Percentiles rank a stretch among this genome's conserved stretches.
Conservation (phyloP, 1,139 yeast species). For the Yamadazyma buinensis region DNA sequence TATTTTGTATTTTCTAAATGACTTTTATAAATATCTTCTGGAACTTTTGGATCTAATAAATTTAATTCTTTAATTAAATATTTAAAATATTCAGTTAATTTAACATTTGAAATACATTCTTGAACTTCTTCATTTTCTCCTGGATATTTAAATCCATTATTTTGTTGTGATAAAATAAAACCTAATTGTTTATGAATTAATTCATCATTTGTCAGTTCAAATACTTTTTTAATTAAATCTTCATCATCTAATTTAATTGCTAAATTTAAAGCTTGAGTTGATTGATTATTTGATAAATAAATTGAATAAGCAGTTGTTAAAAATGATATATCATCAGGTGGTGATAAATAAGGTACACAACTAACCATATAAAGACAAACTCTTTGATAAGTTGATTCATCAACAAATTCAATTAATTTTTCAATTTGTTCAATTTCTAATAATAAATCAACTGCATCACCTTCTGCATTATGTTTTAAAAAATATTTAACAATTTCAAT, state of each 20-base stretch:
- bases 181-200: constrained; percentile 87
- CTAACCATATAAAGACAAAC: constrained; percentile 94
- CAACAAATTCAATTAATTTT: constrained; percentile 77
- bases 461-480: constrained; percentile 94
- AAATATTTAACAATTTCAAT: constrained; percentile 84
- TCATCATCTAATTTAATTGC: constrained; percentile 90
- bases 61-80: constrained; percentile 86
- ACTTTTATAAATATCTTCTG: constrained; percentile 91
- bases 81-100: constrained; percentile 72
- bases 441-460: constrained; percentile 93
- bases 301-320: constrained; percentile 89
- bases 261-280: constrained; percentile 84
- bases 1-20: constrained; percentile 72
- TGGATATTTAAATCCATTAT: constrained; percentile 65
- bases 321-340: constrained; percentile 88
- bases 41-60: constrained; percentile 83
- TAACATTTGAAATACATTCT: constrained; percentile 78
- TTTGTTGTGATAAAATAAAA: constrained; percentile 83
- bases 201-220: constrained; percentile 67
- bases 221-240: constrained; percentile 70
- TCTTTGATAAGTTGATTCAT: constrained; percentile 77
- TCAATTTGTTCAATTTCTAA: constrained; percentile 87
- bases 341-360: constrained; percentile 92
- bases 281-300: constrained; percentile 72
- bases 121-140: constrained; percentile 74